Evolutionary conservation across 441 rosid species (phyloP), one percentile per base, ranked within the genome.

Genomic region (Francoa sonchifolia): DNA sequence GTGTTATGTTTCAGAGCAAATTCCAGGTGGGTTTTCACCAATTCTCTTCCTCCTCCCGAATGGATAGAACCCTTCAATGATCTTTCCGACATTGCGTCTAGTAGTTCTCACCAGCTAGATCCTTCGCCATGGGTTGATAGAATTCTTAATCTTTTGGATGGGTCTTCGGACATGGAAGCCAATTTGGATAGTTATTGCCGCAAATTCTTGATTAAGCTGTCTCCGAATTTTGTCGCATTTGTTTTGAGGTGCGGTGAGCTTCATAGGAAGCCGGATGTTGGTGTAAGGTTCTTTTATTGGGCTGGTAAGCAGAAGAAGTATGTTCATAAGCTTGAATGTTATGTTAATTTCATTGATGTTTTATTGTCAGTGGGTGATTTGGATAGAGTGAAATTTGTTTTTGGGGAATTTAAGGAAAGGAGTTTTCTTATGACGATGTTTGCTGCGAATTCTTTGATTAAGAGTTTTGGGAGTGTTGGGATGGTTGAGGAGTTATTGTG

Each of bases 51-150:
- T 39, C 80, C 94, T 55, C 82, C 88, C 21, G 86, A 79, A 61
- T 76, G 94, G 96, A 52, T 82, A 30, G 96, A 85, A 20, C 96
- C 94, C 36, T 63, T 77, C 40, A 16, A 10, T 44, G 55, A 43
- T 47, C 19, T 57, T 27, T 57, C 61, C 27, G 55, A 43, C 50
- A 2, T 47, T n/a, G 55, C 45, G 40, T 36, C 40, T n/a, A n/a
- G n/a, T 11, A 10, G 16, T 45, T 13, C 21, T 11, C 27, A 13
- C 0, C 18, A 49, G 8, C 34, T 41, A 11, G 19, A 42, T 20
- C 50, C 30, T 3, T 57, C 55, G 31, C 62, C 62, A 6, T 42
- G 55, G 62, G 47, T 49, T 18, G 15, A 34, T 15, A 33, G 20
- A 25, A 31, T 48, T 15, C 39, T 49, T 17, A 15, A 12, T 45